These are phyloP conservation scores for Xylaria sp. DNA, from an alignment of 2,329 filamentous ascomycete species.

Conservation along the genomic window DNA sequence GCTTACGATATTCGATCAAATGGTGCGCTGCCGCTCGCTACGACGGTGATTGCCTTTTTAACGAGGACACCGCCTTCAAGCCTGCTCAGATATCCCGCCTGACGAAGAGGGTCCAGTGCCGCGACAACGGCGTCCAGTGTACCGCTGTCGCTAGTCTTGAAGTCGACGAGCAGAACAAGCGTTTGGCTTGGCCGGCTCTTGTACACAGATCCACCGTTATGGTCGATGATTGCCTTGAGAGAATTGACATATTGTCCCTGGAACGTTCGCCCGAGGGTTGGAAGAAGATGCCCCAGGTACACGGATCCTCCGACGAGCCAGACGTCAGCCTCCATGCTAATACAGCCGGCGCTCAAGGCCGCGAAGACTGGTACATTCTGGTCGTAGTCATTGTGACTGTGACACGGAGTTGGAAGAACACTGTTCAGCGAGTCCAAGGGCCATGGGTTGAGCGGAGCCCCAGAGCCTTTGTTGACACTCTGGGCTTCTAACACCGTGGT, in stretches of 20 bases:
- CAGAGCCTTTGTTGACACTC: conserved; percentile 41
- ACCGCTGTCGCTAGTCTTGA: conserved; percentile 42
- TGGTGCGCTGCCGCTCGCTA: conserved; percentile 45
- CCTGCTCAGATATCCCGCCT: conserved; percentile 45
- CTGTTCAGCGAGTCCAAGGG: conserved; percentile 42
- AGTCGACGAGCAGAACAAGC: conserved; percentile 45
- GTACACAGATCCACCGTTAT: conserved; percentile 45
- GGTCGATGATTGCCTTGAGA: conserved; percentile 43
- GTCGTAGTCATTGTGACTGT: conserved; percentile 48
- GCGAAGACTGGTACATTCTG: conserved; percentile 43
- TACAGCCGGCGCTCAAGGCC: conserved; percentile 45
- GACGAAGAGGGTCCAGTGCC: conserved; percentile 45
- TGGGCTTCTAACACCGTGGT: conserved; percentile 40
- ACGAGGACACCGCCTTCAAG: conserved; percentile 41
- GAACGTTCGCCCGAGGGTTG: conserved; percentile 42
- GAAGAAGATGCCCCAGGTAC: conserved; percentile 43
- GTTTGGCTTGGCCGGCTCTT: conserved; percentile 40
- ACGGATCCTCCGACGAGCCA: conserved; percentile 41
- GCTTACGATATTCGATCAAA: conserved; percentile 41
- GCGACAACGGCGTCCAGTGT: conserved; percentile 45
- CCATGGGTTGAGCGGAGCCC: conserved; percentile 45
- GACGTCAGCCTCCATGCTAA: conserved; percentile 46
- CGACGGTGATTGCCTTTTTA: conserved; percentile 43
- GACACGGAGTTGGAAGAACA: conserved; percentile 43
- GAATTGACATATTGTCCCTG: conserved; percentile 45